Percentiles rank a stretch among this genome's conserved stretches.
Conservation (phyloP, 1,284 basidiomycete genomes). For the Cryptococcus sp. region DNA sequence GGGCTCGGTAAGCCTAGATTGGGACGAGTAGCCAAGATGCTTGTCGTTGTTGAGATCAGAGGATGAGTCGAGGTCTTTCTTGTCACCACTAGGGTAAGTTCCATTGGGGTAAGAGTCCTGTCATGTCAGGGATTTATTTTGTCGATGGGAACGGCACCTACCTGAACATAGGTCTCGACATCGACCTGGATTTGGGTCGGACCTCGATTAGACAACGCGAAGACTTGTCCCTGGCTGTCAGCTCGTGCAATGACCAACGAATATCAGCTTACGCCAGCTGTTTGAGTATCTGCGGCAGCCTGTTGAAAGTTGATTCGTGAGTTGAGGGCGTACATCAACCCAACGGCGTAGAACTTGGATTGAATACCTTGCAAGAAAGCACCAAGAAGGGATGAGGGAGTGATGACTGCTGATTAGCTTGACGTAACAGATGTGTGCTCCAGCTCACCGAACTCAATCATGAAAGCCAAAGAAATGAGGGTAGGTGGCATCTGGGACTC, state of each 20-base stretch:
- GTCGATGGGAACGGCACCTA: background rate
- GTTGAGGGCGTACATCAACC: conserved; percentile 28
- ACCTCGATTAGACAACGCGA: conserved; percentile 10
- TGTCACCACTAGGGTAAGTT: background rate
- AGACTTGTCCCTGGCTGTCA: conserved; percentile 9
- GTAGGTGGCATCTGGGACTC: conserved; percentile 27
- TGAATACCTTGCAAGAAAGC: conserved; percentile 21
- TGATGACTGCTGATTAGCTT: conserved; percentile 5
- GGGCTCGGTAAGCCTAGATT: conserved; percentile 6
- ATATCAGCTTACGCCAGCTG: conserved; percentile 2
- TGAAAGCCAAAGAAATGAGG: conserved; percentile 19
- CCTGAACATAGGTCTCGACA: conserved; percentile 20
- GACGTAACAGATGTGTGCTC: background rate
- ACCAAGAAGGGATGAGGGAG: conserved; percentile 16
- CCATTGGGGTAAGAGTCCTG: background rate
- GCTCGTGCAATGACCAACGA: background rate
- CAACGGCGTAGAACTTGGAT: conserved; percentile 25
- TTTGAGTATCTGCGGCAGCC: conserved; percentile 1
- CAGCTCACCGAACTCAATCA: conserved; percentile 19
- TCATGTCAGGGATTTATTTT: background rate
- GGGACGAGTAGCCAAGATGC: conserved; percentile 3
- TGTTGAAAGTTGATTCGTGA: conserved; percentile 13
- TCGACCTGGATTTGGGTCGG: conserved; percentile 22
- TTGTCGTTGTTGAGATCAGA: conserved; percentile 5
- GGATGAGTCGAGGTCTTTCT: conserved; percentile 4